Base-by-base conservation (phyloP, 805 yeast species). In the Scheffersomyces coipomensis region DNA sequence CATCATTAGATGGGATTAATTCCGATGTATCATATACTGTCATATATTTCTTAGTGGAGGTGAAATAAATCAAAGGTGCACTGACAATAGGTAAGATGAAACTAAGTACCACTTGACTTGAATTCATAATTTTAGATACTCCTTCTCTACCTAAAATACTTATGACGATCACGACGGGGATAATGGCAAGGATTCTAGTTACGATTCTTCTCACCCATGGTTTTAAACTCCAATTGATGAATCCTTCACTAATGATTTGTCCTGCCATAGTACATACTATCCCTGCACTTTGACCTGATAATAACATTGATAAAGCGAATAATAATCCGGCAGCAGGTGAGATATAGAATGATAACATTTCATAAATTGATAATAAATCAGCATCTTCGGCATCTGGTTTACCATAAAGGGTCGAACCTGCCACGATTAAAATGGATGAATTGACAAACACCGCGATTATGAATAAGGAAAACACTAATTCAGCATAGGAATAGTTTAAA, bases 201-300 rank as follows among this genome's bases (percentile, higher is more conserved):
- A 68, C 47, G 11, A 70, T 53, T 34, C 75, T 52, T 40, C 75
- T 60, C 6, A 66, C 49, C 75, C 75, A 70, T 1, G 75, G 75
- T 38, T 52, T 49, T 33, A 70, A 46, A 1, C 71, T 48, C 75
- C 75, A 70, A 44, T 68, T 66, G 34, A 70, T 66, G 46, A 70
- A 70, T 0, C 75, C 75, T 44, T 70, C 75, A 27, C 69, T 60
- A 12, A 70, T 60, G 39, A 70, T 70, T 47, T 70, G 75, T 10
- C 75, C 75, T 2, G 75, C 71, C 75, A 70, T 70, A 3, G 75
- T 70, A 48, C 75, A 70, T 10, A 70, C 75, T 27, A 70, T 69
- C 12, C 75, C 75, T 4, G 75, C 75, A 46, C 72, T 65, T 42
- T 70, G 75, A 21, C 75, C 75, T 1, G 74, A 61, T 39, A 68